phyloP scores from a whole-genome alignment of 257 asterid genomes.

The Fraxinus quadrangulata region DNA sequence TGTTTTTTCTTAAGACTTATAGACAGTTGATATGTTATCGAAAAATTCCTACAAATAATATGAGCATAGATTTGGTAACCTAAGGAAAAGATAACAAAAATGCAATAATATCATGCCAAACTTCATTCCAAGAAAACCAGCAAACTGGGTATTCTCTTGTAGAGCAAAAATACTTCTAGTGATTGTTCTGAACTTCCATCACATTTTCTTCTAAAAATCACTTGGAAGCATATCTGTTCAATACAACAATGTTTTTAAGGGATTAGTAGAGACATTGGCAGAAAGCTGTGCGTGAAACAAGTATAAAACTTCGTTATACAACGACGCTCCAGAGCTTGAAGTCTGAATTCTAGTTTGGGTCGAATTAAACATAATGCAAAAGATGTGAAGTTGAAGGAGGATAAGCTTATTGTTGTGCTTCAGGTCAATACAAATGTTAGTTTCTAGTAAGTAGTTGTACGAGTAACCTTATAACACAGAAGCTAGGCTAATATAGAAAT shows the following conservation, averaged over 20 bases:
- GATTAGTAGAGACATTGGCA: conserved; percentile 1
- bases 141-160: background rate
- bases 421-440: no score
- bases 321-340: background rate
- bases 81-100: background rate
- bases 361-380: background rate
- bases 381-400: no score
- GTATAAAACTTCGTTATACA: no score
- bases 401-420: no score
- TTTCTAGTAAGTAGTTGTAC: background rate
- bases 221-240: conserved; percentile 61
- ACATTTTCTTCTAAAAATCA: conserved; percentile 73
- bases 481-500: background rate
- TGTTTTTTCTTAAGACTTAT: no score
- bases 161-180: conserved; percentile 23
- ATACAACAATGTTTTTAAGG: conserved; percentile 3
- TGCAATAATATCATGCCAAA: background rate
- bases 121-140: background rate
- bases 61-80: background rate
- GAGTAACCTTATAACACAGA: background rate
- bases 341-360: background rate
- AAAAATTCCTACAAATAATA: no score
- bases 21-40: no score
- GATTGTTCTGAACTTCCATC: conserved; percentile 86
- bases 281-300: background rate